These are phyloP conservation scores for Leptodermis oblonga DNA, from an alignment of 257 asterid species.

Conservation along the genomic window DNA sequence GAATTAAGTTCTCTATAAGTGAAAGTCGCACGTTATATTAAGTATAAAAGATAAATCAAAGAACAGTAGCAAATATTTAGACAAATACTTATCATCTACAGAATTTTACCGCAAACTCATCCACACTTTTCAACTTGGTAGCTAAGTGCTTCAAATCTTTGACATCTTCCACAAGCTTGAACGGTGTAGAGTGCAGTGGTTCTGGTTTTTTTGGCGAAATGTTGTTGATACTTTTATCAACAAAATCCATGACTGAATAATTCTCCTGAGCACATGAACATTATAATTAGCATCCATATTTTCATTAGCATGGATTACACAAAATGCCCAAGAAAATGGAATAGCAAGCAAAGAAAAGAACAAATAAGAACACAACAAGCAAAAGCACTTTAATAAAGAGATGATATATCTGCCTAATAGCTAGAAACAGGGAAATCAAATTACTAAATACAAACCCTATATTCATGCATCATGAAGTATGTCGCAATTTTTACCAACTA, in stretches of 20 bases:
- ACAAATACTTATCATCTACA: conserved; percentile 12
- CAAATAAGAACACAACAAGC: not conserved
- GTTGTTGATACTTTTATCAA: conserved; percentile 41
- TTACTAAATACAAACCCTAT: not conserved
- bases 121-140: conserved; percentile 52
- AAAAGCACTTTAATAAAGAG: not conserved
- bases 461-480: not conserved
- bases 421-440: not conserved
- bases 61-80: not conserved
- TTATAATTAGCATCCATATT: not conserved
- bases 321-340: not conserved
- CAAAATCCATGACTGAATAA: conserved; percentile 57
- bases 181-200: conserved; percentile 71
- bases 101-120: conserved; percentile 86
- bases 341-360: not conserved
- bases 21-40: not conserved
- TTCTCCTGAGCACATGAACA: conserved; percentile 55
- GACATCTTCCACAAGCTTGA: conserved; percentile 69
- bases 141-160: conserved; percentile 89
- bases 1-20: not conserved
- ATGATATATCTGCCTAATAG: not conserved
- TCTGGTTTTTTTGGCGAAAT: conserved; percentile 61
- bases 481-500: not conserved
- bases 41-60: not conserved
- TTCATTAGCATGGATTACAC: conserved; percentile 17